These are phyloP conservation scores for Pseudogymnoascus sp. DNA, from an alignment of 2,329 filamentous ascomycete genomes.

Conservation along the genomic window DNA sequence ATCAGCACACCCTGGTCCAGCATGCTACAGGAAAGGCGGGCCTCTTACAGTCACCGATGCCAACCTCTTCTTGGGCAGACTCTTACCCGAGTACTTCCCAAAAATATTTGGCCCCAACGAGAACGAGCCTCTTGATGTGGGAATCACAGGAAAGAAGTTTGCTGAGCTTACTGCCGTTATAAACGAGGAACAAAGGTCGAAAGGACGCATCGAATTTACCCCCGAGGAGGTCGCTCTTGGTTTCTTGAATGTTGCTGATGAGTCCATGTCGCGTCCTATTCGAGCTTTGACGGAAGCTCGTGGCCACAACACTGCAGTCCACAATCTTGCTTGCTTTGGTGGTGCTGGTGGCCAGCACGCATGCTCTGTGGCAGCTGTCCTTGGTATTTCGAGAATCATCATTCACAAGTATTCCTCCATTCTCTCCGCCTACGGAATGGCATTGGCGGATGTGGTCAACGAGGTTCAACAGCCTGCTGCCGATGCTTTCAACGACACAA, in stretches of 20 bases:
- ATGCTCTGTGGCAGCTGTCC: constrained; percentile 72
- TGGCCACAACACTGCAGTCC: constrained; percentile 80
- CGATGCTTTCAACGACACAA: constrained; percentile 46
- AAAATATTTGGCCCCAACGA: constrained; percentile 90
- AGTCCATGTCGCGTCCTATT: constrained; percentile 84
- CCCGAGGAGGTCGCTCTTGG: constrained; percentile 51
- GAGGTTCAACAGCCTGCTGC: constrained; percentile 73
- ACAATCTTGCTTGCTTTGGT: constrained; percentile 81
- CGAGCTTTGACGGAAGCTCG: constrained; percentile 83
- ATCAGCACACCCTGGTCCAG: constrained; percentile 80
- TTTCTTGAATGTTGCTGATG: constrained; percentile 84
- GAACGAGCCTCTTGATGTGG: constrained; percentile 66
- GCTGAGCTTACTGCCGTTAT: constrained; percentile 68
- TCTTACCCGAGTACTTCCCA: constrained; percentile 83
- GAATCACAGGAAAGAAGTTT: constrained; percentile 67
- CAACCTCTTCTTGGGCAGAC: constrained; percentile 73
- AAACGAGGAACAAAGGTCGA: constrained; percentile 55
- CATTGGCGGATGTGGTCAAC: constrained; percentile 82
- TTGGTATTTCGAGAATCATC: constrained; percentile 79
- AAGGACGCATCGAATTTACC: constrained; percentile 55
- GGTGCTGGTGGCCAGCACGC: constrained; percentile 88
- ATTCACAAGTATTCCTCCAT: constrained; percentile 83
- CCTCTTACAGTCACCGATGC: constrained; percentile 88
- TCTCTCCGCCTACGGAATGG: constrained; percentile 86
- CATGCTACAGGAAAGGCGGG: constrained; percentile 82